These are phyloP conservation scores for Meyerozyma smithsonii DNA, from an alignment of 1,139 yeast species.

Conservation along the genomic window DNA sequence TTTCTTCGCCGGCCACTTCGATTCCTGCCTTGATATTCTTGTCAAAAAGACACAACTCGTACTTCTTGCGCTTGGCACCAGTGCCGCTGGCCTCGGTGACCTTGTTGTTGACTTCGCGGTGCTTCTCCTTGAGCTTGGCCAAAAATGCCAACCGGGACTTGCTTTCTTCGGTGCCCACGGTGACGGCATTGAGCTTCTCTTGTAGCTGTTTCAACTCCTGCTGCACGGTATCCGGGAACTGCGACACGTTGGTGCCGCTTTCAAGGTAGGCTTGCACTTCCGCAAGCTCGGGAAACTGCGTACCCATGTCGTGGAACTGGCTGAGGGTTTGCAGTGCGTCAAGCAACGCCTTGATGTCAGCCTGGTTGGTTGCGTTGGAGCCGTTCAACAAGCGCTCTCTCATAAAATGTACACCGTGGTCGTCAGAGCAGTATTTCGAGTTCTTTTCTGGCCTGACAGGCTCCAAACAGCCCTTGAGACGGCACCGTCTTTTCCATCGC, in stretches of 20 bases:
- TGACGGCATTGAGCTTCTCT: conserved; percentile 18
- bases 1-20: conserved; percentile 1
- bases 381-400: conserved; percentile 17
- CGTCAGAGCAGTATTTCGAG: conserved; percentile 72
- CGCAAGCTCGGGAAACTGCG: conserved; percentile 36
- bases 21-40: conserved; percentile 10
- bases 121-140: conserved; percentile 28
- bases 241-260: conserved; percentile 23
- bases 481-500: conserved; percentile 73
- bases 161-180: conserved; percentile 15
- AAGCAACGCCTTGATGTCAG: conserved; percentile 20
- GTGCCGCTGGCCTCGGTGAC: conserved; percentile 14
- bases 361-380: conserved; percentile 14
- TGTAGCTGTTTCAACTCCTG: conserved; percentile 17
- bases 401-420: conserved; percentile 65
- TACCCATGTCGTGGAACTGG: conserved; percentile 23
- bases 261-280: conserved; percentile 26
- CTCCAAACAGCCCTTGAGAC: conserved; percentile 52
- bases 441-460: conserved; percentile 41
- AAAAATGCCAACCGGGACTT: conserved; percentile 20
- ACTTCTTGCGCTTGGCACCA: conserved; percentile 20
- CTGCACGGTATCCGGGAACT: conserved; percentile 28
- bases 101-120: conserved; percentile 35
- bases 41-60: conserved; percentile 32
- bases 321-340: conserved; percentile 10